phyloP scores from a whole-genome alignment of 768 basidiomycete genomes.

The Exidia glandulosa region DNA sequence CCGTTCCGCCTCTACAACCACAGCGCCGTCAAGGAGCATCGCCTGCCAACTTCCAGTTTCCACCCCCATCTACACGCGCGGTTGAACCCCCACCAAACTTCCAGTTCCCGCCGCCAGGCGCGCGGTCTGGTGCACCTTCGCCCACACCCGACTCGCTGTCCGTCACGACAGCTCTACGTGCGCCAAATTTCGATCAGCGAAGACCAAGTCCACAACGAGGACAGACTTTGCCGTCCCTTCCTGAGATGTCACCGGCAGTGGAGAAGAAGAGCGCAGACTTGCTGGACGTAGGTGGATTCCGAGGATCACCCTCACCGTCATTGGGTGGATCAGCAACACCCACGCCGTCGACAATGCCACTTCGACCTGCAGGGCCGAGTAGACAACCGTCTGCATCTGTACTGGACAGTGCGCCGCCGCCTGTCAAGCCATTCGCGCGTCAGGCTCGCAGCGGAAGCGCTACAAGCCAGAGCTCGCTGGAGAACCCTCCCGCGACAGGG shows the following conservation, averaged over 20 bases:
- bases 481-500: neutral
- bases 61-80: slow-evolving; percentile 13
- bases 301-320: too few species aligned
- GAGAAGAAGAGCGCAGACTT: neutral
- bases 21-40: slow-evolving; percentile 14
- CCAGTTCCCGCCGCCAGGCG: neutral
- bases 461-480: neutral
- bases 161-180: neutral
- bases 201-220: neutral
- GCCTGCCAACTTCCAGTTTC: slow-evolving; percentile 27
- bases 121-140: neutral
- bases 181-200: neutral
- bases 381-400: neutral
- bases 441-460: neutral
- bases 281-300: neutral
- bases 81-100: neutral
- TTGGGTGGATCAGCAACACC: neutral
- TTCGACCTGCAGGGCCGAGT: neutral
- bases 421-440: neutral
- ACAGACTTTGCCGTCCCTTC: neutral
- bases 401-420: neutral
- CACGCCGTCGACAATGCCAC: neutral
- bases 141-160: neutral
- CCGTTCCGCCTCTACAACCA: slow-evolving; percentile 9
- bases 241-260: neutral